Evolutionary conservation across 2,329 filamentous ascomycete genomes (phyloP).

Genomic region (Xylaria sp.): DNA sequence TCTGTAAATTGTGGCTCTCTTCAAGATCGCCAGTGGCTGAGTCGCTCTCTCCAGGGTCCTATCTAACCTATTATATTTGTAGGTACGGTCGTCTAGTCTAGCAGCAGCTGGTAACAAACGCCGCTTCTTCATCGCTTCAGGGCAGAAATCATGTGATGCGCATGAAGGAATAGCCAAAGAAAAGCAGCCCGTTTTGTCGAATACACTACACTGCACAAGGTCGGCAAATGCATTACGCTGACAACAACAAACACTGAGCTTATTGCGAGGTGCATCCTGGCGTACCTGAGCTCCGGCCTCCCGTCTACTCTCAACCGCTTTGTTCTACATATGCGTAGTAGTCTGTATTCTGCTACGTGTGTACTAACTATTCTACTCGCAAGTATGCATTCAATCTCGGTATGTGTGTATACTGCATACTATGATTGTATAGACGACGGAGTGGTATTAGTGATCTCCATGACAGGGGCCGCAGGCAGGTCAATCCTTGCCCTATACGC

Average conservation of each 20-base stretch:
- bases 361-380: no score
- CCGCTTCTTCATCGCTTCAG: slow-evolving; percentile 1
- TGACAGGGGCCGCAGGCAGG: slow-evolving; percentile 12
- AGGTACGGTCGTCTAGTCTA: background rate
- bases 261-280: background rate
- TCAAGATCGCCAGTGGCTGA: slow-evolving; percentile 32
- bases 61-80: background rate
- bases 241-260: slow-evolving; percentile 7
- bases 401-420: background rate
- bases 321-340: no score
- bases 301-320: background rate
- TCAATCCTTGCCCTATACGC: slow-evolving; percentile 26
- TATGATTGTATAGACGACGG: background rate
- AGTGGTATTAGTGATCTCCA: slow-evolving; percentile 3
- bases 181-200: background rate
- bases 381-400: background rate
- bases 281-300: background rate
- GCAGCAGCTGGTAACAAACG: background rate
- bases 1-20: slow-evolving; percentile 19
- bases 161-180: slow-evolving; percentile 21
- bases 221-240: slow-evolving; percentile 8
- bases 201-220: background rate
- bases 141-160: slow-evolving; percentile 28
- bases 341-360: no score
- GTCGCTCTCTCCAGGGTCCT: slow-evolving; percentile 5